A percentile compares a stretch with the other conserved stretches of the same genome.
These are phyloP conservation scores for Ganoderma sinense DNA, from an alignment of 1,284 basidiomycete genomes.

Conservation along the genomic window DNA sequence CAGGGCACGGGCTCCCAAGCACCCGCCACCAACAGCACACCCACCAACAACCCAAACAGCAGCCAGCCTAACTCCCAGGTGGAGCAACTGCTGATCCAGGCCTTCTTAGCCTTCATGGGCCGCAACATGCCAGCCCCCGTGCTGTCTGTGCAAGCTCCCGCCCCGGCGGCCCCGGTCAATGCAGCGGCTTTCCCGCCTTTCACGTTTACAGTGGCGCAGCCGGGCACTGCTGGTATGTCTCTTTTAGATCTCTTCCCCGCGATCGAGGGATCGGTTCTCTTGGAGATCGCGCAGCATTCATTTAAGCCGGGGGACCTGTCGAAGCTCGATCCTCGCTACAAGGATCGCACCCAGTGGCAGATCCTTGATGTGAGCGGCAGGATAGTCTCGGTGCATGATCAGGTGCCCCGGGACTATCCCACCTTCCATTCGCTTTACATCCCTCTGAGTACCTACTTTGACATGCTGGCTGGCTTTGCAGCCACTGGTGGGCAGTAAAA, in stretches of 20 bases:
- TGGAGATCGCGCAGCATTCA: constrained; percentile 13
- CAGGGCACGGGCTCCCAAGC: no score
- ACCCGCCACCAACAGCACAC: no score
- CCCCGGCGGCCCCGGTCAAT: not conserved
- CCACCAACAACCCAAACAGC: no score
- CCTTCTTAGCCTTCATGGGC: not conserved
- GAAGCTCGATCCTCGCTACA: constrained; percentile 5
- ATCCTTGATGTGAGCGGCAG: constrained; percentile 2
- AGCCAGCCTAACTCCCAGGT: no score
- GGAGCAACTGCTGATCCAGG: not conserved
- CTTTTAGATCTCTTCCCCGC: constrained; percentile 9
- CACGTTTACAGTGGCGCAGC: not conserved
- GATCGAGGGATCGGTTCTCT: constrained; percentile 2
- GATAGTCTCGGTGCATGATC: not conserved
- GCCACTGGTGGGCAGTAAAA: no score
- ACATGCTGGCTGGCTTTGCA: constrained; percentile 9
- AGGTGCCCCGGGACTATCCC: constrained; percentile 6
- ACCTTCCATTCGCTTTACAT: constrained; percentile 8
- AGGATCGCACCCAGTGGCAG: not conserved
- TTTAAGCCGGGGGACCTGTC: constrained; percentile 10
- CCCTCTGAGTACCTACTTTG: constrained; percentile 14
- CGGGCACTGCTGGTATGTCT: constrained; percentile 1
- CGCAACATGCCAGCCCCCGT: not conserved
- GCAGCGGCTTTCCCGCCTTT: constrained; percentile 4
- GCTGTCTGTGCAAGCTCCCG: not conserved